phyloP scores from a whole-genome alignment of 2,329 filamentous ascomycete species.

The Hypoxylon sp. region DNA sequence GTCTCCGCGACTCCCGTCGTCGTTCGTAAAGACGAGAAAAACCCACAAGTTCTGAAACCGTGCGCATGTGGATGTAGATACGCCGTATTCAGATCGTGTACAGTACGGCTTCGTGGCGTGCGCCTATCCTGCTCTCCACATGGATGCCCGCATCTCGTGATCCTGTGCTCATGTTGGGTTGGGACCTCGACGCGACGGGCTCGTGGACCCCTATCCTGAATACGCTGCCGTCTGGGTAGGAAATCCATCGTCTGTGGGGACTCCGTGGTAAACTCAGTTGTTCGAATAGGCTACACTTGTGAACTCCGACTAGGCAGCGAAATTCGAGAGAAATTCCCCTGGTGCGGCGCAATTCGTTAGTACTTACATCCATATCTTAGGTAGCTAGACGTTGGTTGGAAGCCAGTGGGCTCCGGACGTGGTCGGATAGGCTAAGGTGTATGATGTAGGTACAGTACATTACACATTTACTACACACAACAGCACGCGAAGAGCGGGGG shows the following conservation, averaged over 20 bases:
- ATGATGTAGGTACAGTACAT: too few species aligned
- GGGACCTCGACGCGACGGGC: neutral
- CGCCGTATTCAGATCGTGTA: constrained; percentile 6
- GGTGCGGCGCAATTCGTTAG: neutral
- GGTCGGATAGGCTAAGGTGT: too few species aligned
- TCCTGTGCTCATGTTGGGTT: neutral
- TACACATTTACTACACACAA: neutral
- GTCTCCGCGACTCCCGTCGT: neutral
- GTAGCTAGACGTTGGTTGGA: too few species aligned
- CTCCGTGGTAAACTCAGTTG: neutral
- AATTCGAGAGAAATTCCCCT: neutral
- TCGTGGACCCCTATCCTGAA: neutral
- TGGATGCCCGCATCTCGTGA: neutral
- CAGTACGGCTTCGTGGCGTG: constrained; percentile 5
- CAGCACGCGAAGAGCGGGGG: neutral
- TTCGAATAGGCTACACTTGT: neutral
- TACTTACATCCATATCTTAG: too few species aligned
- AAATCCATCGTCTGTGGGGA: neutral
- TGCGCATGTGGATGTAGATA: too few species aligned
- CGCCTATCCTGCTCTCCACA: constrained; percentile 11
- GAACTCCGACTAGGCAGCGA: neutral
- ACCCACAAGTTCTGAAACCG: neutral
- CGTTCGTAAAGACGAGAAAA: constrained; percentile 15
- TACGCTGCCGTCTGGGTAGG: neutral
- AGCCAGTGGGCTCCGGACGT: too few species aligned